phyloP scores from a whole-genome alignment of 2,329 filamentous ascomycete species.

The Calonectria naviculata region DNA sequence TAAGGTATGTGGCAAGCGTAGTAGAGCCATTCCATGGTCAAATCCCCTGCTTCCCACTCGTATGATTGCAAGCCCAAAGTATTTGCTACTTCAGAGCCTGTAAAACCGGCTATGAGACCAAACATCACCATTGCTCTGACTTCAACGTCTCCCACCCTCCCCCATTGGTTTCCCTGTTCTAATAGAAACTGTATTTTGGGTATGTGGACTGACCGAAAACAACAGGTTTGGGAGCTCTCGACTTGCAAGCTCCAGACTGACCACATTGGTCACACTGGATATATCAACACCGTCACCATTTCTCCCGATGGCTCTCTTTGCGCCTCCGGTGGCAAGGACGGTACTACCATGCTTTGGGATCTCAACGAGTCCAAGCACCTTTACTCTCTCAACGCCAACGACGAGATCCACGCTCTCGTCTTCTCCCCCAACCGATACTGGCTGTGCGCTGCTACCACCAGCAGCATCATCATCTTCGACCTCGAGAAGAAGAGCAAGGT shows the following conservation, averaged over 20 bases:
- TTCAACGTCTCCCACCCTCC: conserved; percentile 36
- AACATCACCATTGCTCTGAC: conserved; percentile 90
- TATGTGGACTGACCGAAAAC: conserved; percentile 19
- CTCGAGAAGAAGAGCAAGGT: conserved; percentile 99
- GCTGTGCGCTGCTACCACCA: conserved; percentile 97
- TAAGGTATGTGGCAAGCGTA: conserved; percentile 78
- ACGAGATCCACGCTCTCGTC: conserved; percentile 99
- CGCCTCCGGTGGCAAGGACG: conserved; percentile 99
- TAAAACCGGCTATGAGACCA: conserved; percentile 90
- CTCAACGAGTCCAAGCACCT: conserved; percentile 99
- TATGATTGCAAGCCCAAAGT: conserved; percentile 93
- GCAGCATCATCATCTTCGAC: conserved; percentile 99
- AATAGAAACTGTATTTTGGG: background rate
- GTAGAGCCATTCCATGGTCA: background rate
- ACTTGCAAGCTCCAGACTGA: conserved; percentile 99
- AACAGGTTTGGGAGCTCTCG: conserved; percentile 97
- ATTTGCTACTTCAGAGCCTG: conserved; percentile 99
- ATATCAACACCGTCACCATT: conserved; percentile 99
- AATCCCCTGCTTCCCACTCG: conserved; percentile 40
- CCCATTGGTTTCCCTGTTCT: conserved; percentile 5
- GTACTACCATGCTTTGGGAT: conserved; percentile 99
- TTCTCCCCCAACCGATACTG: conserved; percentile 99
- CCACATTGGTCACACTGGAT: conserved; percentile 99
- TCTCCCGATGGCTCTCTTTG: conserved; percentile 99
- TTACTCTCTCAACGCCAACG: conserved; percentile 98